Conservation (phyloP, 768 basidiomycete genomes). For the Tulasnella sp. region DNA sequence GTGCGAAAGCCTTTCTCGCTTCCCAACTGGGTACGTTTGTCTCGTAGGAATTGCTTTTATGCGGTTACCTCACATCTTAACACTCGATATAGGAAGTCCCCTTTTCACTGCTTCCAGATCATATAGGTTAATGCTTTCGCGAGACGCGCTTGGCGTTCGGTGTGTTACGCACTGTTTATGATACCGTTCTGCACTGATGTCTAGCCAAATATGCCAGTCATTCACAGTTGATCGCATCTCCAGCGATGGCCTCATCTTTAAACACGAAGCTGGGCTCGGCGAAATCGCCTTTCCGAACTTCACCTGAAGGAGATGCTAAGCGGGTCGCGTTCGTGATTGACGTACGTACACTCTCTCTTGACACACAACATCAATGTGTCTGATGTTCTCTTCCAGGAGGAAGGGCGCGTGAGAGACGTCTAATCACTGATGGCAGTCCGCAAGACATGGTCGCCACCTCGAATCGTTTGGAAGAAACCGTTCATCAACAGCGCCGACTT, state of each 20-base stretch:
- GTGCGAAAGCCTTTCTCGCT: neutral
- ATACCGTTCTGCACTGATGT: neutral
- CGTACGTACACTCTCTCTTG: no score
- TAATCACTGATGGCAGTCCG: no score
- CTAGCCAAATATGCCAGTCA: neutral
- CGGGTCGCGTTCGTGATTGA: conserved; percentile 6
- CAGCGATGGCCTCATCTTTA: neutral
- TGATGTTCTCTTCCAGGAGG: no score
- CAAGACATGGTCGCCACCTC: no score
- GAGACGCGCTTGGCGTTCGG: neutral
- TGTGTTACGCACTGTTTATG: neutral
- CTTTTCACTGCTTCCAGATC: conserved; percentile 6
- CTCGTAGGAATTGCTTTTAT: neutral
- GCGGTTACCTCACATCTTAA: neutral
- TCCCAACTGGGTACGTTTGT: neutral
- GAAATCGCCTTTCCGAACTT: neutral
- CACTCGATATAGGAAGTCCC: neutral
- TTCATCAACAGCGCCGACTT: no score
- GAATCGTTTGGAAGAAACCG: no score
- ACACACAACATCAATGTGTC: no score
- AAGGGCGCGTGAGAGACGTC: no score
- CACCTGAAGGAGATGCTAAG: neutral
- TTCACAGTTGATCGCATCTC: neutral
- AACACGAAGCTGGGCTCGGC: neutral
- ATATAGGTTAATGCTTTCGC: conserved; percentile 4